Evolutionary conservation across 2,329 filamentous ascomycete genomes (phyloP).

Genomic region (Penicillium sp.): DNA sequence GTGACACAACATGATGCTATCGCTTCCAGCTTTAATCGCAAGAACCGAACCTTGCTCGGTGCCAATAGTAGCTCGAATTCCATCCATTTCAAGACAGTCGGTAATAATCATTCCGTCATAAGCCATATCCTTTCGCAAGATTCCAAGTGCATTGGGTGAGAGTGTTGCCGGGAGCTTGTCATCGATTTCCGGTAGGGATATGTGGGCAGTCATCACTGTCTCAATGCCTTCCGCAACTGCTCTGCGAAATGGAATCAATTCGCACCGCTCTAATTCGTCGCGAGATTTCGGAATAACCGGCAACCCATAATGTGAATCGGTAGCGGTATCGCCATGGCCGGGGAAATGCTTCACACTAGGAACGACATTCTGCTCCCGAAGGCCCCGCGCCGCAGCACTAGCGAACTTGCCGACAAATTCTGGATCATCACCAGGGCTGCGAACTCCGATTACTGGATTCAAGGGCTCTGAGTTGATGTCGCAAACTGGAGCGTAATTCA

Average conservation of each 20-base stretch:
- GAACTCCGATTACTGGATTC: constrained; percentile 47
- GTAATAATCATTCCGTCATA: constrained; percentile 48
- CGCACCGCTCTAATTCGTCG: constrained; percentile 40
- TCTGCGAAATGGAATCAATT: constrained; percentile 46
- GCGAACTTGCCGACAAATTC: constrained; percentile 44
- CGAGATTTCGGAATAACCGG: constrained; percentile 41
- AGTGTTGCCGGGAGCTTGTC: constrained; percentile 42
- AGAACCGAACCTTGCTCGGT: constrained; percentile 44
- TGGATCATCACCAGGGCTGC: constrained; percentile 45
- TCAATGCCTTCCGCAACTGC: constrained; percentile 44
- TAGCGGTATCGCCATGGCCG: constrained; percentile 46
- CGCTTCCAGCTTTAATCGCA: constrained; percentile 44
- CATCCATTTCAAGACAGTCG: constrained; percentile 49
- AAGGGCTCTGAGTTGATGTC: constrained; percentile 48
- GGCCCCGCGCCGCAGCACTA: constrained; percentile 38
- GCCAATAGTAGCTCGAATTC: constrained; percentile 42
- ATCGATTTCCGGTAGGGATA: constrained; percentile 40
- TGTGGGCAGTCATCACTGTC: constrained; percentile 48
- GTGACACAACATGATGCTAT: constrained; percentile 50
- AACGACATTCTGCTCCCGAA: constrained; percentile 41
- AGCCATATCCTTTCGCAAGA: constrained; percentile 44
- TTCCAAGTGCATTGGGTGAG: constrained; percentile 36
- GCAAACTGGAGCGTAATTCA: constrained; percentile 48
- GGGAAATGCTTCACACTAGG: constrained; percentile 50
- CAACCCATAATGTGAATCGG: constrained; percentile 46